These are phyloP conservation scores for Vigna angularis DNA, from an alignment of 306 rosid genomes.

Conservation along the genomic window DNA sequence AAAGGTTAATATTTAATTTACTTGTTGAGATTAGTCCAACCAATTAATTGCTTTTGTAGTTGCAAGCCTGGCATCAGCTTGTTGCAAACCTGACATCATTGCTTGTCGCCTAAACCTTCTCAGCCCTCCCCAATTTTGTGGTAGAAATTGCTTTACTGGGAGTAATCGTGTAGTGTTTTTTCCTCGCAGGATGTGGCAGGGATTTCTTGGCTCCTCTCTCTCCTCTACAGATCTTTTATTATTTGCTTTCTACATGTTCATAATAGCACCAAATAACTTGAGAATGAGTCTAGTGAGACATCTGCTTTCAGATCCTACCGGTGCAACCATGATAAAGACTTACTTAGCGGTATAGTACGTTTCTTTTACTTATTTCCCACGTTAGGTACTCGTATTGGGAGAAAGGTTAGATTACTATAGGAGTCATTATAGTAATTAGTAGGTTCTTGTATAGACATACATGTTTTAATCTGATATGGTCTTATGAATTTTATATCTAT, in stretches of 20 bases:
- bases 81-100: background rate
- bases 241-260: conserved; percentile 91
- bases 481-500: conserved; percentile 33
- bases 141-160: conserved; percentile 3
- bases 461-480: conserved; percentile 31
- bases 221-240: conserved; percentile 78
- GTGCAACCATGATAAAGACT: conserved; percentile 88
- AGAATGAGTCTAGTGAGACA: conserved; percentile 87
- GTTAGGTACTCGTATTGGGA: conserved; percentile 41
- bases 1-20: background rate
- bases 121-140: background rate
- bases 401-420: conserved; percentile 51
- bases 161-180: conserved; percentile 36
- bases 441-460: conserved; percentile 44
- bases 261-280: conserved; percentile 86
- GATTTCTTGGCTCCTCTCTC: conserved; percentile 93
- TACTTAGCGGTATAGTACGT: conserved; percentile 64
- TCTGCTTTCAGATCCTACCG: conserved; percentile 91
- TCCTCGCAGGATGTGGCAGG: conserved; percentile 92
- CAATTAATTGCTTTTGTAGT: too few relatives aligned
- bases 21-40: background rate
- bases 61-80: too few relatives aligned
- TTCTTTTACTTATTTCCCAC: conserved; percentile 24
- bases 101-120: background rate
- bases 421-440: conserved; percentile 36